phyloP scores from a whole-genome alignment of 2,329 filamentous ascomycete species.

The Clonostachys solani region DNA sequence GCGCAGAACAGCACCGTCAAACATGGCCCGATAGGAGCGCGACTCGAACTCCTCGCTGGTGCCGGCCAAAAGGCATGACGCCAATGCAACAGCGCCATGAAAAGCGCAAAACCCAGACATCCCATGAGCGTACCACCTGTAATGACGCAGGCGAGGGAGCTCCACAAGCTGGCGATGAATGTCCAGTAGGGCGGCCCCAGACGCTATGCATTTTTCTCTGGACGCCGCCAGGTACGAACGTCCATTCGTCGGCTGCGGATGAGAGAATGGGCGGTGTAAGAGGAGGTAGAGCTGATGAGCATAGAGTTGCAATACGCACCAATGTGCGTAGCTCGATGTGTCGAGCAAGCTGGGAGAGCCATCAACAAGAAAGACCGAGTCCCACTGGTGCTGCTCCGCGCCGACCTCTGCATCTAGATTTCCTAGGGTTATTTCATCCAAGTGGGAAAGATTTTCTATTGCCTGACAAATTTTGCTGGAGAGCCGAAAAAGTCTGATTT shows the following conservation, averaged over 20 bases:
- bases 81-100: conserved; percentile 8
- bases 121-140: conserved; percentile 8
- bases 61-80: conserved; percentile 7
- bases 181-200: conserved; percentile 6
- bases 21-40: conserved; percentile 1
- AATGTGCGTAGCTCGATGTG: conserved; percentile 8
- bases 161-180: conserved; percentile 8
- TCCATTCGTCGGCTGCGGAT: background rate
- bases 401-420: conserved; percentile 1
- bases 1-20: conserved; percentile 3
- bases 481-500: conserved; percentile 6
- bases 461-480: conserved; percentile 6
- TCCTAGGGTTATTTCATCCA: background rate
- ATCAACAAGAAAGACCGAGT: conserved; percentile 5
- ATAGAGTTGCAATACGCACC: conserved; percentile 9
- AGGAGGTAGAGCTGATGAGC: conserved; percentile 11
- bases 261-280: conserved; percentile 8
- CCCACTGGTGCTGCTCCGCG: conserved; percentile 7
- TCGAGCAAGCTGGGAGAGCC: conserved; percentile 8
- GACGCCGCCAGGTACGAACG: conserved; percentile 2
- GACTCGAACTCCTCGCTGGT: conserved; percentile 2
- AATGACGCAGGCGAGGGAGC: conserved; percentile 6
- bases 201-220: conserved; percentile 7
- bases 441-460: background rate
- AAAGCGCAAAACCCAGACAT: conserved; percentile 6